Percentiles rank a stretch among this genome's conserved stretches.
These are phyloP conservation scores for Zizania palustris DNA, from an alignment of 202 grass and related monocot genomes.

Conservation along the genomic window DNA sequence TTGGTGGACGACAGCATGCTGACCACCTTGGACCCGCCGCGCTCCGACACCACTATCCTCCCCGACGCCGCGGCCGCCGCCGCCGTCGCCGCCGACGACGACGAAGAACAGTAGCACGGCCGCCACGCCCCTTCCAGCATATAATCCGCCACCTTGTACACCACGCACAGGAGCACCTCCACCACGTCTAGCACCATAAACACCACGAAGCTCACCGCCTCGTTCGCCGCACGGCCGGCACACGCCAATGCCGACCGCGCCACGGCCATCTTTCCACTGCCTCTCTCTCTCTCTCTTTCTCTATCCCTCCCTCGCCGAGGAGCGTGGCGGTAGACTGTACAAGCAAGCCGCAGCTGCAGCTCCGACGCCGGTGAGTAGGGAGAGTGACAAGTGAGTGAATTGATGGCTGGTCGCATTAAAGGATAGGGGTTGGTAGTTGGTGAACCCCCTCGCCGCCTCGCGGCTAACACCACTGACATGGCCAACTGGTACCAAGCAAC, in stretches of 20 bases:
- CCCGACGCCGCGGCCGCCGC: constrained; percentile 37
- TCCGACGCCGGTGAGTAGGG: neutral
- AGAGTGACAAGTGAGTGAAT: constrained; percentile 36
- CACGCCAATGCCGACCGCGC: constrained; percentile 61
- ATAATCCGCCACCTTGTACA: constrained; percentile 84
- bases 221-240: constrained; percentile 62
- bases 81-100: constrained; percentile 40
- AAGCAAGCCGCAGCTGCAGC: neutral
- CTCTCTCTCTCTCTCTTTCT: no score
- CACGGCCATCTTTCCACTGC: constrained; percentile 20
- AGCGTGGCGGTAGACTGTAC: neutral
- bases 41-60: constrained; percentile 85
- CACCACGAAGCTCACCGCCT: constrained; percentile 69
- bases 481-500: constrained; percentile 31
- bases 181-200: constrained; percentile 80
- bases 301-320: neutral
- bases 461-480: constrained; percentile 41
- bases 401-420: constrained; percentile 51
- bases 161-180: constrained; percentile 67
- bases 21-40: constrained; percentile 83
- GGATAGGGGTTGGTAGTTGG: constrained; percentile 46
- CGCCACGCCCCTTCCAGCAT: constrained; percentile 70
- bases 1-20: constrained; percentile 64
- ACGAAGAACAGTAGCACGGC: constrained; percentile 92
- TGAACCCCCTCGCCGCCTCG: constrained; percentile 46